These are phyloP conservation scores for Boletus rex-veris DNA, from an alignment of 768 basidiomycete species.

Conservation along the genomic window DNA sequence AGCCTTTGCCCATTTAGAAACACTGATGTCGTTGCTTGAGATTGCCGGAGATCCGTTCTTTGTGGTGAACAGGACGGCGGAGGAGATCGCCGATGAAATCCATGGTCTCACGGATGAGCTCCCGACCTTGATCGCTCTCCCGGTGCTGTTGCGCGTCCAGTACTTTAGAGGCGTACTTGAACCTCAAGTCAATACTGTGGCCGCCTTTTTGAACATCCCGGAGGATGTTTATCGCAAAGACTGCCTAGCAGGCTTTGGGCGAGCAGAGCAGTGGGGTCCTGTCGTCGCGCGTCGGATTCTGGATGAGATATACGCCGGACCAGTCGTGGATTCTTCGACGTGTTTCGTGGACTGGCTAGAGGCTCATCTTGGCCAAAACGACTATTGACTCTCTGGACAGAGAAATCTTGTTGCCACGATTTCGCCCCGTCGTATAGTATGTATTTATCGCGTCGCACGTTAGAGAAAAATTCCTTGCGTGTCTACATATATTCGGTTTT, in stretches of 20 bases:
- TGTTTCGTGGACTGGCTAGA: conserved; percentile 48
- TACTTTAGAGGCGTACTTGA: conserved; percentile 20
- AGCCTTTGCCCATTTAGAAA: conserved; percentile 62
- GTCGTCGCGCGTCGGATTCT: conserved; percentile 57
- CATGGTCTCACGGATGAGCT: conserved; percentile 56
- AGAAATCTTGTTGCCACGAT: background rate
- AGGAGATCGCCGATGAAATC: conserved; percentile 41
- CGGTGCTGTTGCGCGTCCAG: conserved; percentile 54
- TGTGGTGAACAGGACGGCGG: conserved; percentile 16
- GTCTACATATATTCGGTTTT: too few species aligned
- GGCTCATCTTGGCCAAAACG: conserved; percentile 9
- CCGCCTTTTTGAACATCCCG: conserved; percentile 52
- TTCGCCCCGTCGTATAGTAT: background rate
- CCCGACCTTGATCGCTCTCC: conserved; percentile 72
- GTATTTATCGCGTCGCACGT: background rate
- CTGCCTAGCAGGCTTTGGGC: conserved; percentile 70
- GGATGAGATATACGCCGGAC: conserved; percentile 41
- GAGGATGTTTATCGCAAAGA: conserved; percentile 65
- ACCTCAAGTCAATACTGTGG: conserved; percentile 34
- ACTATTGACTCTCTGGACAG: conserved; percentile 14
- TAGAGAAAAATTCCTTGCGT: too few species aligned
- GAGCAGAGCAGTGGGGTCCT: conserved; percentile 70
- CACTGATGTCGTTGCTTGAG: conserved; percentile 57
- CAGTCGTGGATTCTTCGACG: conserved; percentile 29
- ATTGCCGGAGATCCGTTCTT: conserved; percentile 36